A percentile compares a stretch with the other conserved stretches of the same genome.
These are phyloP conservation scores for Nicotiana otophora DNA, from an alignment of 257 asterid genomes.

Conservation along the genomic window DNA sequence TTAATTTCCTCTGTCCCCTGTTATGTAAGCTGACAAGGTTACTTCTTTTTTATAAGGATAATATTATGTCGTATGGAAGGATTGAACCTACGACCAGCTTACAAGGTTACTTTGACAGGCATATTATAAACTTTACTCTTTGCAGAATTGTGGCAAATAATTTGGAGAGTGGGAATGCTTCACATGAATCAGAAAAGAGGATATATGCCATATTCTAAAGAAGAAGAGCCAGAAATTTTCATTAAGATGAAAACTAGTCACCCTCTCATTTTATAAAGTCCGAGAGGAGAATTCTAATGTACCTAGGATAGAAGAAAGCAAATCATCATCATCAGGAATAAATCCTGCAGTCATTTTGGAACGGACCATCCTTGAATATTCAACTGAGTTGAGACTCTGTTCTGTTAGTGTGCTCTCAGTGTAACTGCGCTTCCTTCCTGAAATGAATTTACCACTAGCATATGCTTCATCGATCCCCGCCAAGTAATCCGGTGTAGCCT, in stretches of 20 bases:
- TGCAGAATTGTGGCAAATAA: neutral
- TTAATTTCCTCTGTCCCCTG: neutral
- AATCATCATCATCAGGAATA: slow-evolving; percentile 86
- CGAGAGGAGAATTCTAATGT: neutral
- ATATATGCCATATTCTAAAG: neutral
- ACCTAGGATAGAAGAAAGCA: slow-evolving; percentile 93
- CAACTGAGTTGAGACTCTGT: slow-evolving; percentile 80
- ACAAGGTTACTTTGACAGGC: neutral
- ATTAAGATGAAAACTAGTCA: neutral
- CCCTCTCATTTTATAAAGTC: neutral
- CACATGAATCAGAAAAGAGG: neutral
- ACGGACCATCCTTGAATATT: slow-evolving; percentile 68
- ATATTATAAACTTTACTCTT: neutral
- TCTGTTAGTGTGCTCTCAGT: slow-evolving; percentile 88
- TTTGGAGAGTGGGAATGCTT: neutral
- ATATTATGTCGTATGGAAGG: too few relatives aligned
- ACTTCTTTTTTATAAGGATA: too few relatives aligned
- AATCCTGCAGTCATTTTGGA: slow-evolving; percentile 56
- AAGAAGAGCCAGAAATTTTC: neutral
- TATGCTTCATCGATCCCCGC: slow-evolving; percentile 50
- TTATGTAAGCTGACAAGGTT: neutral
- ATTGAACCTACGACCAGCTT: too few relatives aligned
- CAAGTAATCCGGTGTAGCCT: slow-evolving; percentile 45
- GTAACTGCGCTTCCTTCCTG: slow-evolving; percentile 81
- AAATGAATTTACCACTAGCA: slow-evolving; percentile 55